phyloP scores from a whole-genome alignment of 371 early-diverging fungal genomes.

The Ordospora colligata region DNA sequence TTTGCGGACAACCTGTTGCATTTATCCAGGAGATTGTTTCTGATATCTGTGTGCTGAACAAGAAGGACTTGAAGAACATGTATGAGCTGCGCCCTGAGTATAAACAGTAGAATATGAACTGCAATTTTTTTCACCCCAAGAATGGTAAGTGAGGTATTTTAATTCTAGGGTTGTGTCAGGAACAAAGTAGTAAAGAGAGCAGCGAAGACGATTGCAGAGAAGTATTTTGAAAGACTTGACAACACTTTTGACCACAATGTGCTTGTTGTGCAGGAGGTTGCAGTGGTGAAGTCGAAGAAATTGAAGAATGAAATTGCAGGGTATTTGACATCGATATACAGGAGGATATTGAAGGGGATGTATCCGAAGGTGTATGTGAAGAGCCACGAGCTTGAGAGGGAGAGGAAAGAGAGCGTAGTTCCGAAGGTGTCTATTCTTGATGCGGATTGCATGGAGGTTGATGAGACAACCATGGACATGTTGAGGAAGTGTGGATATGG shows the following conservation, averaged over 20 bases:
- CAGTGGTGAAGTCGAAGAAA: constrained; percentile 93
- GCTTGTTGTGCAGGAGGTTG: constrained; percentile 89
- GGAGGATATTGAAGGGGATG: constrained; percentile 93
- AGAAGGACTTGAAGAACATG: constrained; percentile 60
- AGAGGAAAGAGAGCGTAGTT: constrained; percentile 98
- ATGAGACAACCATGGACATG: constrained; percentile 70
- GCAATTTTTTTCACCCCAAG: constrained; percentile 20
- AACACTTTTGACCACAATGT: constrained; percentile 99
- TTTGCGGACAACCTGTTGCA: constrained; percentile 61
- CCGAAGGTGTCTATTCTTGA: constrained; percentile 95
- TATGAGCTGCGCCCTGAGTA: constrained; percentile 61
- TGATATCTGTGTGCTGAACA: constrained; percentile 60
- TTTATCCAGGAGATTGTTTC: constrained; percentile 61
- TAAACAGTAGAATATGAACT: constrained; percentile 31
- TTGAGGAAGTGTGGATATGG: constrained; percentile 53
- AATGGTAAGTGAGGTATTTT: constrained; percentile 46
- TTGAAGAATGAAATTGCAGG: constrained; percentile 99
- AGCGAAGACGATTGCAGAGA: constrained; percentile 95
- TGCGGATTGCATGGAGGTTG: constrained; percentile 79
- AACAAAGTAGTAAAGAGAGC: constrained; percentile 99
- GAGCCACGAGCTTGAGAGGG: constrained; percentile 98
- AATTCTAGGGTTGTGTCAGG: constrained; percentile 63
- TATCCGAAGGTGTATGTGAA: constrained; percentile 99
- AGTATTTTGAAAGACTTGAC: constrained; percentile 96
- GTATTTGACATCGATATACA: constrained; percentile 99